Conservation (phyloP, 2,329 filamentous ascomycete genomes). For the Neonectria faginata region DNA sequence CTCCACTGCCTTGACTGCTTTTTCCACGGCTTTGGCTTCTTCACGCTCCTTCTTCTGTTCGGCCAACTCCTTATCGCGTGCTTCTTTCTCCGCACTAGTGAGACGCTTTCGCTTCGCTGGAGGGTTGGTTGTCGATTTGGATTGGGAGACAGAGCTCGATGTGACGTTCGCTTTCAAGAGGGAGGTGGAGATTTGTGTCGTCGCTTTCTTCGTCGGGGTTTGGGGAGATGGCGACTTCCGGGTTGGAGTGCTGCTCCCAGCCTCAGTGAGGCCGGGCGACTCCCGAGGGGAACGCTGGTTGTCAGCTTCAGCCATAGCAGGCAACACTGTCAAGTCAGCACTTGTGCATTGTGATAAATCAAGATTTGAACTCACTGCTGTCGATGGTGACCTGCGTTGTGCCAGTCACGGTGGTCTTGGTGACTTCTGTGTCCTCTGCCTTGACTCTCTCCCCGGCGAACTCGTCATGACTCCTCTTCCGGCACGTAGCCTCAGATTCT, state of each 20-base stretch:
- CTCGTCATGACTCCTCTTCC: conserved; percentile 62
- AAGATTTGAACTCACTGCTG: conserved; percentile 37
- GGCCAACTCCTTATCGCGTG: conserved; percentile 53
- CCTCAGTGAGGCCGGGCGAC: conserved; percentile 56
- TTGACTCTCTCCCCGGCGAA: conserved; percentile 53
- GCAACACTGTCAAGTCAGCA: conserved; percentile 40
- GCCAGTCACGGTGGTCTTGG: conserved; percentile 32
- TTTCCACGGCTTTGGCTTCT: conserved; percentile 42
- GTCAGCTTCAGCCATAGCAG: conserved; percentile 38
- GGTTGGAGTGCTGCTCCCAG: conserved; percentile 55
- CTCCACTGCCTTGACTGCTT: conserved; percentile 43
- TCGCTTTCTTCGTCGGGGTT: conserved; percentile 47
- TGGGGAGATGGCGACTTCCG: conserved; percentile 52
- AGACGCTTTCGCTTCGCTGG: conserved; percentile 57
- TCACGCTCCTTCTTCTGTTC: conserved; percentile 55
- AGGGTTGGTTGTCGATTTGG: conserved; percentile 37
- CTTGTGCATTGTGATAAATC: not conserved
- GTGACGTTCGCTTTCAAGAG: conserved; percentile 15
- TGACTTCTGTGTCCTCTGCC: conserved; percentile 35
- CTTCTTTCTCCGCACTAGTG: conserved; percentile 55
- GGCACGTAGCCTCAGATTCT: conserved; percentile 55
- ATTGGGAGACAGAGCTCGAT: conserved; percentile 27
- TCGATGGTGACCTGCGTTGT: conserved; percentile 38
- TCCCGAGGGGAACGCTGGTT: conserved; percentile 47
- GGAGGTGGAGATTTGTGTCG: conserved; percentile 13